Conservation (phyloP, 805 yeast genomes). For the Saccharomycopsis selenospora region DNA sequence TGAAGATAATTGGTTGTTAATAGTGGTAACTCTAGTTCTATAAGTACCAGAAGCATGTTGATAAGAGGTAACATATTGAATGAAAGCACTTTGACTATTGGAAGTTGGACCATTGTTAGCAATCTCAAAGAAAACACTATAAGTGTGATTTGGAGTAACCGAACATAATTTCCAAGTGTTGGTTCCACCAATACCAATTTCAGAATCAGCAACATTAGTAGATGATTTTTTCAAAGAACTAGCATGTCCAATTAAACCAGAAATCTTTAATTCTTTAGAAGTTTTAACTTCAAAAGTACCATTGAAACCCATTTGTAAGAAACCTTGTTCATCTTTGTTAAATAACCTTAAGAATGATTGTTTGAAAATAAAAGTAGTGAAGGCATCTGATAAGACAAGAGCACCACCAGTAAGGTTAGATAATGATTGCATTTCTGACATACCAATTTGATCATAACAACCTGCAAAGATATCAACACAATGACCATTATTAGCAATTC, state of each 20-base stretch:
- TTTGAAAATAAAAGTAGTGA: slow-evolving; percentile 89
- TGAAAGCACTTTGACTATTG: slow-evolving; percentile 30
- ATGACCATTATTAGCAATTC: slow-evolving; percentile 66
- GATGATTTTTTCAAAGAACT: slow-evolving; percentile 57
- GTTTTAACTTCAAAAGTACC: slow-evolving; percentile 85
- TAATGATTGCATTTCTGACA: slow-evolving; percentile 85
- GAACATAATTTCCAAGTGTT: slow-evolving; percentile 82
- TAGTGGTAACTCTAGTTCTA: slow-evolving; percentile 56
- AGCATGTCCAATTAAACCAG: slow-evolving; percentile 93
- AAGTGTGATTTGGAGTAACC: slow-evolving; percentile 80
- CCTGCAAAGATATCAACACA: slow-evolving; percentile 90
- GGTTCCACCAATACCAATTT: slow-evolving; percentile 91
- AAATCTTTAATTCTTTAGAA: slow-evolving; percentile 76
- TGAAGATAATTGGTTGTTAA: slow-evolving; percentile 38
- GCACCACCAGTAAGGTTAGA: slow-evolving; percentile 88
- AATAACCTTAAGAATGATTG: slow-evolving; percentile 85
- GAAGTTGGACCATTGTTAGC: slow-evolving; percentile 33
- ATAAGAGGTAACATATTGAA: slow-evolving; percentile 54
- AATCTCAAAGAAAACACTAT: slow-evolving; percentile 84
- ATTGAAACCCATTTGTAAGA: slow-evolving; percentile 82
- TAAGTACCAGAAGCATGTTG: slow-evolving; percentile 54
- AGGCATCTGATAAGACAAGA: slow-evolving; percentile 80
- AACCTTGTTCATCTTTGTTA: slow-evolving; percentile 81
- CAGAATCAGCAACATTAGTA: slow-evolving; percentile 79
- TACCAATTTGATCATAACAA: slow-evolving; percentile 92